Evolutionary conservation across 345 rosid species (phyloP).

Genomic region (Aethionema arabicum): DNA sequence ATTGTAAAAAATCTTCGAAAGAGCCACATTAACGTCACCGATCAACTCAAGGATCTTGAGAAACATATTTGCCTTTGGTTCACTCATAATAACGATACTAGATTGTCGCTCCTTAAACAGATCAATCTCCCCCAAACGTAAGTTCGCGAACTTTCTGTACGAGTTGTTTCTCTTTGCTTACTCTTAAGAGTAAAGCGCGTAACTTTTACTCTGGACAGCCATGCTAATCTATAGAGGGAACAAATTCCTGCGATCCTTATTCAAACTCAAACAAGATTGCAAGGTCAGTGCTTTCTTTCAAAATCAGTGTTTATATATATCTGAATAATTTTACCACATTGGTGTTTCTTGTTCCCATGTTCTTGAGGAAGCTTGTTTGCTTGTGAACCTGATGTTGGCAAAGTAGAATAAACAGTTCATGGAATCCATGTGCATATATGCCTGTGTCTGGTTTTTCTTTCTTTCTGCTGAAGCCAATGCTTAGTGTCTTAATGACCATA

Average conservation of each 20-base stretch:
- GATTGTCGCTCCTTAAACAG: constrained; percentile 51
- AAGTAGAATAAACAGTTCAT: too few relatives aligned
- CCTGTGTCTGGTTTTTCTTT: background rate
- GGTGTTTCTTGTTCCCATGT: background rate
- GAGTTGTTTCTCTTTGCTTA: constrained; percentile 3
- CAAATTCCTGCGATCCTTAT: constrained; percentile 4
- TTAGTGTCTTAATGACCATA: constrained; percentile 3
- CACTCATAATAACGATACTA: constrained; percentile 53
- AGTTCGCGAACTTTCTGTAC: constrained; percentile 8
- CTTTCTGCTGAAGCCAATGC: background rate
- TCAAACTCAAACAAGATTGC: constrained; percentile 16
- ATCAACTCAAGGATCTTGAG: constrained; percentile 58
- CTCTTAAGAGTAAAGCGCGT: background rate
- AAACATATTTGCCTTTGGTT: constrained; percentile 65
- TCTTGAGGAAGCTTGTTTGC: background rate
- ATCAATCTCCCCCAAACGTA: constrained; percentile 37
- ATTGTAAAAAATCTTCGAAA: constrained; percentile 57
- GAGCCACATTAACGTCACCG: constrained; percentile 41
- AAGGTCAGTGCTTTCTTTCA: constrained; percentile 15
- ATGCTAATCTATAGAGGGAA: constrained; percentile 16
- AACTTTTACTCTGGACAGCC: constrained; percentile 5
- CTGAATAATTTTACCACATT: background rate
- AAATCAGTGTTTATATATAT: background rate
- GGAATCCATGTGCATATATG: constrained; percentile 19
- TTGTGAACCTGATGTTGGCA: constrained; percentile 4